Evolutionary conservation across 2,329 filamentous ascomycete species (phyloP), one percentile per base, ranked within the genome.

Genomic region (Capronia epimyces): DNA sequence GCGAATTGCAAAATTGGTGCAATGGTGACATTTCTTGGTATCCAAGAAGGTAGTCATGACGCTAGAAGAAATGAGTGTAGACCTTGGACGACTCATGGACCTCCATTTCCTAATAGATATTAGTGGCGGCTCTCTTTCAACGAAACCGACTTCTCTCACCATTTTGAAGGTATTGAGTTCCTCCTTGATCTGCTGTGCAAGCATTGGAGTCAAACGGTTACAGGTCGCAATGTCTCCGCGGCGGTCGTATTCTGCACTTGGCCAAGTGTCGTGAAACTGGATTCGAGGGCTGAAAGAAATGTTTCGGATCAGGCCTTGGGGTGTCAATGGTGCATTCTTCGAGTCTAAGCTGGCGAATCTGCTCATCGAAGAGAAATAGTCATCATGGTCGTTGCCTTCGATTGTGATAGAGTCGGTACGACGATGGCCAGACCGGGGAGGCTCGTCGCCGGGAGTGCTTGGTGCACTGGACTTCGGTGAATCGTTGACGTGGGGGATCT

Each of bases 121-220:
- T 69, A 80, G 75, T 56, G 43, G 40, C 25, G 39, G 6, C 9
- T 21, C 12, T 18, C 18, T 3, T 7, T 32, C 7, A 3, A 32
- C 7, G 7, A 3, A n/a, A 12, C n/a, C 29, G 13, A 9, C 24
- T 27, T 27, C 24, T 27, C 83, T 56, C 75, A 93, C 89, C 93
- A 98, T 98, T 71, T 98, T 98, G 78, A 98, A 98, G 62, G 84
- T 94, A 73, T 98, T 98, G 62, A 98, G 81, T 74, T 98, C 93
- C 73, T 98, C 93, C 73, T 97, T 97, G 73, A 98, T 98, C 70
- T 98, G 93, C 72, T 98, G 93, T 40, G 93, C 93, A 57, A 98
- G 80, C 79, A 96, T 90, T 10, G 93, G 93, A 43, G 93, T 98
- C 61, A 98, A 77, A 60, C 91, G 87, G 67, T 98, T 98, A 81